Evolutionary conservation across 495 filamentous ascomycete genomes (phyloP).

Genomic region (Hypoxylon fuscum): DNA sequence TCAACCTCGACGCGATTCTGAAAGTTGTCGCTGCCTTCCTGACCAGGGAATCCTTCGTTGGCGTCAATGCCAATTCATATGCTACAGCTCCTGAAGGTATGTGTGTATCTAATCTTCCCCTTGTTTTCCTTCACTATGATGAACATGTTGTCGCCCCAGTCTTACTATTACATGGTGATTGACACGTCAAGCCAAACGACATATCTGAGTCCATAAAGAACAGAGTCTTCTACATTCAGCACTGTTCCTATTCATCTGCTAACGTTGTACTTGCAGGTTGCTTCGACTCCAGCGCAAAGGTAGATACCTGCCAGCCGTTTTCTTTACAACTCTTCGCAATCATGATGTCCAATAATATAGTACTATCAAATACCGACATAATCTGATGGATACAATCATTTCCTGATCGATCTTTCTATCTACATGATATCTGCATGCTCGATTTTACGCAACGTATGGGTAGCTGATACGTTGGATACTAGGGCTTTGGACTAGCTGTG

Average conservation of each 20-base stretch:
- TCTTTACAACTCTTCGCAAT: constrained; percentile 10
- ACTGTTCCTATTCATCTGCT: constrained; percentile 10
- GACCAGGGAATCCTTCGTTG: too few relatives aligned
- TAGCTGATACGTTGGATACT: constrained; percentile 12
- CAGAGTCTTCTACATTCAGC: constrained; percentile 8
- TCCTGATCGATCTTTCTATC: constrained; percentile 60
- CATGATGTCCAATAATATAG: constrained; percentile 66
- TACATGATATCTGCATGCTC: constrained; percentile 8
- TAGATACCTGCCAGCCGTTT: constrained; percentile 3
- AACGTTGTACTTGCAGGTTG: constrained; percentile 12
- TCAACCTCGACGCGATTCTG: too few relatives aligned
- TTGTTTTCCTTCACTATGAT: constrained; percentile 74
- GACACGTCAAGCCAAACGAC: constrained; percentile 96
- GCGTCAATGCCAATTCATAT: neutral
- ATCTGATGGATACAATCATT: constrained; percentile 51
- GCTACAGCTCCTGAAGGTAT: constrained; percentile 38
- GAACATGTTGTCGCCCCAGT: constrained; percentile 94
- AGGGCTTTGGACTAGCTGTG: too few relatives aligned
- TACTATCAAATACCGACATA: constrained; percentile 74
- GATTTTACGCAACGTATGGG: neutral
- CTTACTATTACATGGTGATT: constrained; percentile 84
- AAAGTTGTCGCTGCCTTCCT: too few relatives aligned
- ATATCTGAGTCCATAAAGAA: constrained; percentile 64
- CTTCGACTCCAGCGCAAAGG: constrained; percentile 4
- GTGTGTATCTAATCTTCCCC: constrained; percentile 24